These are phyloP conservation scores for Euphorbia corollata DNA, from an alignment of 441 rosid genomes.

Conservation along the genomic window DNA sequence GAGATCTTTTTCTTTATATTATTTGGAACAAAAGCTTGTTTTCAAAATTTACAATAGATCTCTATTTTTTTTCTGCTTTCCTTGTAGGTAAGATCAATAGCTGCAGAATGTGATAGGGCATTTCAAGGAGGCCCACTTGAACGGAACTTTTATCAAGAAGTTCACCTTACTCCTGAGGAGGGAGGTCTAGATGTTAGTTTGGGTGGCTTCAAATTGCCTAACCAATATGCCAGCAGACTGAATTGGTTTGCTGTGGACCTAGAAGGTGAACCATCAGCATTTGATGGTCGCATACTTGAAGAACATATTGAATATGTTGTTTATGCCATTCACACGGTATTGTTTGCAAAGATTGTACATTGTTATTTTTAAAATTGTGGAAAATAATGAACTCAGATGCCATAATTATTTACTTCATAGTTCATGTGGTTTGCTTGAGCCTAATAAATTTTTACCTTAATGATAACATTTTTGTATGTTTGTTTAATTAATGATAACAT, in stretches of 20 bases:
- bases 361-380: slow-evolving; percentile 10
- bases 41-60: slow-evolving; percentile 5
- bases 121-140: slow-evolving; percentile 82
- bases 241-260: slow-evolving; percentile 99
- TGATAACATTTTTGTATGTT: too few relatives aligned
- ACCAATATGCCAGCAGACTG: slow-evolving; percentile 51
- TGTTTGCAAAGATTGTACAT: slow-evolving; percentile 23
- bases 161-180: slow-evolving; percentile 43
- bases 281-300: slow-evolving; percentile 94
- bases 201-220: slow-evolving; percentile 46
- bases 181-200: slow-evolving; percentile 37
- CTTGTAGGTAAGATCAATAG: slow-evolving; percentile 83
- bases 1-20: too few relatives aligned
- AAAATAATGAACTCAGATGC: not conserved
- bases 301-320: slow-evolving; percentile 97
- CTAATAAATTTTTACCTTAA: not conserved
- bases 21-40: slow-evolving; percentile 9
- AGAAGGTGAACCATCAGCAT: slow-evolving; percentile 99
- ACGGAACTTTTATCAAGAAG: slow-evolving; percentile 67
- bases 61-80: slow-evolving; percentile 7
- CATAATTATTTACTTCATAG: not conserved
- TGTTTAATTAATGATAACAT: not conserved
- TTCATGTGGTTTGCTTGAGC: not conserved
- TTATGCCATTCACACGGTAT: slow-evolving; percentile 89
- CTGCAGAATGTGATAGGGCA: slow-evolving; percentile 93